A percentile compares a stretch with the other conserved stretches of the same genome.
phyloP scores from a whole-genome alignment of 2,329 filamentous ascomycete genomes.

The Colletotrichum falcatum region DNA sequence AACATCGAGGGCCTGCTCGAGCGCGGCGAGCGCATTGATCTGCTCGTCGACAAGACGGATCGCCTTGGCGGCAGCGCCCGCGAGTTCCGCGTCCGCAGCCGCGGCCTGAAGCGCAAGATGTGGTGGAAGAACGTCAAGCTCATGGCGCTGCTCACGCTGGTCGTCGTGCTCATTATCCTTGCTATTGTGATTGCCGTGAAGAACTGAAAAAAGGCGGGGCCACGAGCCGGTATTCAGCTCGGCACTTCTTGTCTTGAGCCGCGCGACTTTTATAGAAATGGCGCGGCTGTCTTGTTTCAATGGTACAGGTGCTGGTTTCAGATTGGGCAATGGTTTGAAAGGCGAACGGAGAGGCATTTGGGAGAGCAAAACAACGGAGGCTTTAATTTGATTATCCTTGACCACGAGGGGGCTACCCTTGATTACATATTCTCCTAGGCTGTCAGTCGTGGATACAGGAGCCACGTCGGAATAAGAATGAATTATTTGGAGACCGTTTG shows the following conservation, averaged over 20 bases:
- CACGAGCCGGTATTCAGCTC: not conserved
- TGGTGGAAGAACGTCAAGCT: constrained; percentile 99
- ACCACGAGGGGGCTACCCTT: constrained; percentile 14
- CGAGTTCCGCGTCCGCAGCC: constrained; percentile 89
- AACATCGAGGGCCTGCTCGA: constrained; percentile 93
- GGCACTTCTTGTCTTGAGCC: not conserved
- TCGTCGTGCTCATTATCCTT: constrained; percentile 70
- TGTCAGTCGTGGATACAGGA: constrained; percentile 30
- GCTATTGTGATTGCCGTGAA: constrained; percentile 67
- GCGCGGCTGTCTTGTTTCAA: constrained; percentile 10
- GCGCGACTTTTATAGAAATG: constrained; percentile 9
- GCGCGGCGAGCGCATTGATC: constrained; percentile 90
- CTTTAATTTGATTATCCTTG: constrained; percentile 11
- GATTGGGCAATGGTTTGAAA: constrained; percentile 38
- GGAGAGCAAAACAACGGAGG: constrained; percentile 37
- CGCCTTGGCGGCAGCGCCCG: constrained; percentile 86
- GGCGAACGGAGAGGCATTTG: constrained; percentile 36
- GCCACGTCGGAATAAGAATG: constrained; percentile 26
- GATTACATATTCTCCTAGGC: constrained; percentile 1
- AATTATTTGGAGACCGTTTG: not conserved
- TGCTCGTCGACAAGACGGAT: constrained; percentile 97
- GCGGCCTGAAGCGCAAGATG: constrained; percentile 91
- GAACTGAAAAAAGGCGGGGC: constrained; percentile 48
- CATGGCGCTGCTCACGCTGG: constrained; percentile 82
- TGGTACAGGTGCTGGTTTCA: constrained; percentile 32